phyloP scores from a whole-genome alignment of 1,139 yeast species.

The Yamadazyma sp. region DNA sequence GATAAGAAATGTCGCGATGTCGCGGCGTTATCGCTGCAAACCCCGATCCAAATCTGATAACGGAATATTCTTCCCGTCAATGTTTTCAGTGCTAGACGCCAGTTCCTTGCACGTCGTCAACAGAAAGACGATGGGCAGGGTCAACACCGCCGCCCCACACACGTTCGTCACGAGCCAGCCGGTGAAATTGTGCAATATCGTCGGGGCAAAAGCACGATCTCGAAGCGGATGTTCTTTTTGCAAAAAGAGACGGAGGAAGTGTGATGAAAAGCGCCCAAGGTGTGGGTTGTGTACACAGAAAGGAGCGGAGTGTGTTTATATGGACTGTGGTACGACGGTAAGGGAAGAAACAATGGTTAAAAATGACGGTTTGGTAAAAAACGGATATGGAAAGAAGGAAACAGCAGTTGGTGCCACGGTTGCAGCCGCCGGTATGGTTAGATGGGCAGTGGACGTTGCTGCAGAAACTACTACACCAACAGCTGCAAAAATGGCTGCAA shows the following conservation, averaged over 20 bases:
- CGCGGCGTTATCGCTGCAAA: too few relatives aligned
- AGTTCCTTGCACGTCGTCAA: constrained; percentile 7
- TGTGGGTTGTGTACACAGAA: constrained; percentile 24
- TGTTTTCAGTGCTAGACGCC: constrained; percentile 11
- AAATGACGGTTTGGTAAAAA: too few relatives aligned
- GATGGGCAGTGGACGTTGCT: too few relatives aligned
- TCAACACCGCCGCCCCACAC: not conserved
- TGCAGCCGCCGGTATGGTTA: too few relatives aligned
- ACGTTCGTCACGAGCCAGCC: not conserved
- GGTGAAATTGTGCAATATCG: not conserved
- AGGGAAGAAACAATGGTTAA: too few relatives aligned
- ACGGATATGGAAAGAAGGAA: too few relatives aligned
- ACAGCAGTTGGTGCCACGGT: too few relatives aligned
- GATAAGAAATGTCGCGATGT: too few relatives aligned
- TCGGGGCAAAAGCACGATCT: constrained; percentile 16
- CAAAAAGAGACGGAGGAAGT: constrained; percentile 22
- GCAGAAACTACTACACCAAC: too few relatives aligned
- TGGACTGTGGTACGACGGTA: too few relatives aligned
- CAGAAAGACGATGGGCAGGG: constrained; percentile 6
- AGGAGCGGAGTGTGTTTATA: constrained; percentile 21
- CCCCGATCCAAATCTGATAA: too few relatives aligned
- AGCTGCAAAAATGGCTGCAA: too few relatives aligned
- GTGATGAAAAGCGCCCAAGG: constrained; percentile 27
- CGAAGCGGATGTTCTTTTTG: constrained; percentile 21
- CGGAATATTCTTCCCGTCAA: not conserved